Base-by-base conservation (phyloP, 306 rosid species). In the Datisca glomerata region DNA sequence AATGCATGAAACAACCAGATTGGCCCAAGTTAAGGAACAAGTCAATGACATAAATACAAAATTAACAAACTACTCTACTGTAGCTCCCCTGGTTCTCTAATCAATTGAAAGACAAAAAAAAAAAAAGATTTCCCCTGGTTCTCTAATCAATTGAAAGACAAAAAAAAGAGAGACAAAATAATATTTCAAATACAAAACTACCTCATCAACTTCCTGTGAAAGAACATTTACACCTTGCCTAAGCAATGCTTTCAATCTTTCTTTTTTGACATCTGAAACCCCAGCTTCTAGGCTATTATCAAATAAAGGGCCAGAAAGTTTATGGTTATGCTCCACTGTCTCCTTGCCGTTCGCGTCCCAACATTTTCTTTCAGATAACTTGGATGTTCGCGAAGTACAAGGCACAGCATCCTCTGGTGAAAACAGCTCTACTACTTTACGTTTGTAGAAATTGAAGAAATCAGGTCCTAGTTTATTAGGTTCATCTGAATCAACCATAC, bases 131-230 rank as follows among this genome's bases (percentile, higher is more conserved):
- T n/a, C n/a, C n/a, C n/a, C n/a, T n/a, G n/a, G n/a, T n/a, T n/a
- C n/a, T n/a, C n/a, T n/a, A 8, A 31, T 27, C 50, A 9, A 18
- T 37, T 45, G 22, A 2, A 25, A 14, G 22, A 28, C 37, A 36
- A 10, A 13, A 25, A 7, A 46, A 12, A 23, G 18, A 27, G 51
- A 25, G 18, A 11, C 43, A 40, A 40, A 35, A 7, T 21, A n/a
- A 21, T 18, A 16, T 17, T 35, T 36, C 25, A 58, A 49, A 45
- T 57, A 48, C 37, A 47, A 33, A 49, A 27, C 39, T 76, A 87
- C 94, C 97, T 87, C 89, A 18, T 83, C 70, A 41, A 69, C 93
- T 74, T 87, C 94, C 27, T 79, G 60, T 5, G 94, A 66, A 70
- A 87, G 93, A 63, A 63, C 18, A 50, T 13, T 27, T 20, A 44